Percentiles rank a stretch among this genome's conserved stretches.
Evolutionary conservation across 768 basidiomycete species (phyloP).

Genomic region (Tricholoma matsutake): DNA sequence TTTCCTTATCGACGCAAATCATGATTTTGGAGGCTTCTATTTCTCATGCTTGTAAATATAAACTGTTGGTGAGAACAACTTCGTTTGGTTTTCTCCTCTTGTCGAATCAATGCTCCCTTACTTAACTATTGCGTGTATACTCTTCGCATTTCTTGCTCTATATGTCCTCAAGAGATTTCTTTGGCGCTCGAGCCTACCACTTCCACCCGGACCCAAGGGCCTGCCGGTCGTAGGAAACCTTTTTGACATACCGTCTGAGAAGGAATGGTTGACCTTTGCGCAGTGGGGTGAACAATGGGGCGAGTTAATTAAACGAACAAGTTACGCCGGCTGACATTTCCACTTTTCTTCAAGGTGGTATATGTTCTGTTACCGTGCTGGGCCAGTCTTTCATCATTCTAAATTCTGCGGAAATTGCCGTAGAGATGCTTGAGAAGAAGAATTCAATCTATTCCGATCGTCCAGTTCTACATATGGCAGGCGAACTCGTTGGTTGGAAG

Average conservation of each 20-base stretch:
- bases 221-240: constrained; percentile 54
- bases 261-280: constrained; percentile 51
- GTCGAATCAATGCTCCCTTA: constrained; percentile 25
- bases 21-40: too few relatives aligned
- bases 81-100: too few relatives aligned
- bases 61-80: too few relatives aligned
- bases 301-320: constrained; percentile 12
- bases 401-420: constrained; percentile 48
- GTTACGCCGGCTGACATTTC: too few relatives aligned
- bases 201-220: constrained; percentile 53
- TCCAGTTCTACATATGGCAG: constrained; percentile 51
- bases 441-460: constrained; percentile 66
- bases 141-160: constrained; percentile 30
- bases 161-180: constrained; percentile 33
- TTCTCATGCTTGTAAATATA: too few relatives aligned
- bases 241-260: constrained; percentile 47
- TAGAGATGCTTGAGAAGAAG: constrained; percentile 64
- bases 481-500: constrained; percentile 57
- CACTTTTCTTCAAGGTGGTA: constrained; percentile 41
- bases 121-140: constrained; percentile 28
- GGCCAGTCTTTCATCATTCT: constrained; percentile 58
- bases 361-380: constrained; percentile 56
- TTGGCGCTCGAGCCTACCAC: constrained; percentile 21
- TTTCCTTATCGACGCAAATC: too few relatives aligned
- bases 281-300: constrained; percentile 54